phyloP scores from a whole-genome alignment of 768 basidiomycete species.

The Amanita molliuscula region DNA sequence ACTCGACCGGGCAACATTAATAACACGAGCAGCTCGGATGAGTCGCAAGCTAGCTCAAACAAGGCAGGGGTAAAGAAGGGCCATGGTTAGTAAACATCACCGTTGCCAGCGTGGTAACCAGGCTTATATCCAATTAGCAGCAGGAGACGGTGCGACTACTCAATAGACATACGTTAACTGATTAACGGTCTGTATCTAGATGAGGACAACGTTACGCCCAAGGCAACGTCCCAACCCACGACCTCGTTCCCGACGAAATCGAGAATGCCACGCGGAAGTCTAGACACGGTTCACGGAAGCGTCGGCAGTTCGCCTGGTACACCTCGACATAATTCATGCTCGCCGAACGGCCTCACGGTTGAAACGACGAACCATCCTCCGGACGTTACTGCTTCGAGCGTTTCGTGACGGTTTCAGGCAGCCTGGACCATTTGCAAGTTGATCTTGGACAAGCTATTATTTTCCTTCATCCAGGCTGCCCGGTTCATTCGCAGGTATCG shows the following conservation, averaged over 20 bases:
- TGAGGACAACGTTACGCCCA: neutral
- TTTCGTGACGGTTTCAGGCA: constrained; percentile 13
- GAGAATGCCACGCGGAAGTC: neutral
- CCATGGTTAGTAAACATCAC: constrained; percentile 1
- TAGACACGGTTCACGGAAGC: neutral
- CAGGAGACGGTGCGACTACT: constrained; percentile 2
- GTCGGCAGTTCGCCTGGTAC: neutral
- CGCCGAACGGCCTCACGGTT: neutral
- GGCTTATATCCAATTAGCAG: constrained; percentile 1
- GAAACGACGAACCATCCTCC: neutral
- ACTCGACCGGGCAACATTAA: neutral
- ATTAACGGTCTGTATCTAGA: neutral
- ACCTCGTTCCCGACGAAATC: neutral
- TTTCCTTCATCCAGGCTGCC: constrained; percentile 13
- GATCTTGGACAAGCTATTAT: constrained; percentile 7
- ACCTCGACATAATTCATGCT: neutral
- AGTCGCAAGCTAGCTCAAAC: neutral
- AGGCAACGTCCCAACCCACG: neutral
- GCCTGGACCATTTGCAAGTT: constrained; percentile 6
- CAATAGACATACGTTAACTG: neutral
- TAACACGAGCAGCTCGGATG: neutral
- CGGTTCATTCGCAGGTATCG: constrained; percentile 9
- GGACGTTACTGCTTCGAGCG: neutral
- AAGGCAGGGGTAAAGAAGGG: neutral
- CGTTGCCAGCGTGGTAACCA: neutral